Evolutionary conservation across 1,284 basidiomycete species (phyloP).

Genomic region (Ceratobasidium sp.): DNA sequence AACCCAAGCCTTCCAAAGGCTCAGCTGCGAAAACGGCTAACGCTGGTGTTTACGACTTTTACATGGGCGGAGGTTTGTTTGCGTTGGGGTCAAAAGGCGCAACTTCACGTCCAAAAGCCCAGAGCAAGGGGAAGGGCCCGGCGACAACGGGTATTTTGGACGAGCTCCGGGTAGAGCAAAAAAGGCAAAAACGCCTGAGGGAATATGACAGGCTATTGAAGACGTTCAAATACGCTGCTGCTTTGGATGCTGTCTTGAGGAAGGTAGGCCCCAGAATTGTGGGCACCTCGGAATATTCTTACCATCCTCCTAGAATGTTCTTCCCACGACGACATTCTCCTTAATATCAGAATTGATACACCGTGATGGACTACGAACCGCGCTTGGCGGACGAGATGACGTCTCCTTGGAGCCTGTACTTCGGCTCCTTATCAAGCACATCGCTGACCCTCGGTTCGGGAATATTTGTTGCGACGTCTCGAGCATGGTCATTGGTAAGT

Average conservation of each 20-base stretch:
- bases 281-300: background rate
- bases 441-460: slow-evolving; percentile 91
- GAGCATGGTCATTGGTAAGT: slow-evolving; percentile 83
- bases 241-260: slow-evolving; percentile 87
- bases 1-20: slow-evolving; percentile 75
- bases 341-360: slow-evolving; percentile 94
- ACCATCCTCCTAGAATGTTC: slow-evolving; percentile 66
- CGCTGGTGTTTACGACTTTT: slow-evolving; percentile 76
- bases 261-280: slow-evolving; percentile 65
- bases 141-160: slow-evolving; percentile 62
- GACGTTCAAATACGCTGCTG: slow-evolving; percentile 93
- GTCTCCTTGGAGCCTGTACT: slow-evolving; percentile 93
- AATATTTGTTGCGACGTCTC: slow-evolving; percentile 88
- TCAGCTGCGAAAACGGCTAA: slow-evolving; percentile 62
- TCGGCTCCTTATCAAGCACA: slow-evolving; percentile 83
- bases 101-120: slow-evolving; percentile 56
- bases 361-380: slow-evolving; percentile 87
- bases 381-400: slow-evolving; percentile 92
- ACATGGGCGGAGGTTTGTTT: slow-evolving; percentile 68
- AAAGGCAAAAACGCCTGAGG: slow-evolving; percentile 77
- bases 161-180: slow-evolving; percentile 80
- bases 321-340: slow-evolving; percentile 88
- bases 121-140: slow-evolving; percentile 57
- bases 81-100: slow-evolving; percentile 63
- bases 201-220: slow-evolving; percentile 94